Evolutionary conservation across 495 filamentous ascomycete genomes (phyloP), one percentile per base, ranked within the genome.

Genomic region (Podospora tetraspora): DNA sequence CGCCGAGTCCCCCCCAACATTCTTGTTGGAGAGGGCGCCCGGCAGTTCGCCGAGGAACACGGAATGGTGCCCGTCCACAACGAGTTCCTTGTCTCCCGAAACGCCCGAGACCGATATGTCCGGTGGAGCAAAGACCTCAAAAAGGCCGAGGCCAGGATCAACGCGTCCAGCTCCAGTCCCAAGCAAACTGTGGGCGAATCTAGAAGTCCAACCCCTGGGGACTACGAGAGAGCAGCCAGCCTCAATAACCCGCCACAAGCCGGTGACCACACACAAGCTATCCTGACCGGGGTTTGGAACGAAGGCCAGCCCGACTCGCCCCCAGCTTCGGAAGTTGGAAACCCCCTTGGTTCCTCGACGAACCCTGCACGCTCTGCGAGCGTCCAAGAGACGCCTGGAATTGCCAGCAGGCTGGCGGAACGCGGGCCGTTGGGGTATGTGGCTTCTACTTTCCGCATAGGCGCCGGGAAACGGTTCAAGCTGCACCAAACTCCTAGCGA

Each of bases 1-100:
- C 87, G 89, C 62, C 89, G 96, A 32, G 92, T 99, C 11, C 94
- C 96, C 21, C 96, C 95, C 6, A 97, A 98, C 71, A 86, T 98
- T 34, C 85, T 99, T 3, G 91, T 94, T 21, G 93, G 91, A 37
- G 79, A 89, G 66, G 95, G 95, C 12, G 95, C 95, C 10, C 88
- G 84, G 22, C 87, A 90, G 24, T 99, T 96, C 76, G 95, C 95
- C 9, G 89, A 85, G 63, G 87, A 94, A 60, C 84, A 92, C 62
- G 88, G 90, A 3, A 84, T 98, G 69, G 75, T 85, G 1, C 77
- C 92, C 7, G 78, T 95, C 24, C 84, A 85, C 19, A 86, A 90
- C 72, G 90, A 94, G n/a, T 81, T 75, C 24, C 78, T 98, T 12
- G 82, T 97, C 29, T 92, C 94, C 3, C 87, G 84, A 43, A 87